Conservation (phyloP, 2,329 filamentous ascomycete genomes). For the Tolypocladium ophioglossoides region DNA sequence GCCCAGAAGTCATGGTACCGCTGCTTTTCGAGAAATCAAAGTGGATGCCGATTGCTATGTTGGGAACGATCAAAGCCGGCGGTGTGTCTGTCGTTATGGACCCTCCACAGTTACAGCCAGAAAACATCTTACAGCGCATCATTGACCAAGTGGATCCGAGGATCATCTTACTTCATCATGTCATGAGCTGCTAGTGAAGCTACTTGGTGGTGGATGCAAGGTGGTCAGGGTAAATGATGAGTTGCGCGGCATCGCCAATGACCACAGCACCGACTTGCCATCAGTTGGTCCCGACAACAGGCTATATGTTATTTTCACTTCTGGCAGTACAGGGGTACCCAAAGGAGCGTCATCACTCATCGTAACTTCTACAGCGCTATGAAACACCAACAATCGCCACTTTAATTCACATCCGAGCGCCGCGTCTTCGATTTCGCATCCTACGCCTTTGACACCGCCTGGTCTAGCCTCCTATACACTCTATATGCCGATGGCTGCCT, state of each 20-base stretch:
- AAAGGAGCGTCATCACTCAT: conserved; percentile 10
- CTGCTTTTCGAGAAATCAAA: conserved; percentile 13
- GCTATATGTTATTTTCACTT: conserved; percentile 6
- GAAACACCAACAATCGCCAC: conserved; percentile 3
- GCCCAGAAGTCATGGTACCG: conserved; percentile 5
- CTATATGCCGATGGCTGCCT: conserved; percentile 29
- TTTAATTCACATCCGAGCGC: conserved; percentile 3
- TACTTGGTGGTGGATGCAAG: background rate
- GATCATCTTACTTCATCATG: background rate
- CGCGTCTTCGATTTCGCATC: conserved; percentile 32
- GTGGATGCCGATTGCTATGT: conserved; percentile 11
- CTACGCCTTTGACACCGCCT: conserved; percentile 40
- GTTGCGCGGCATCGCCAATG: too few species aligned
- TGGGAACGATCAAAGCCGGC: too few species aligned
- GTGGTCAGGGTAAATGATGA: too few species aligned
- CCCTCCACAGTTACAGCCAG: too few species aligned
- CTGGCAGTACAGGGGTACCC: conserved; percentile 7
- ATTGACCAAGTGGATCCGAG: background rate
- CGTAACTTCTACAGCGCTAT: conserved; percentile 1
- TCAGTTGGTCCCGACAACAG: background rate
- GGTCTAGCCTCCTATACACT: conserved; percentile 35
- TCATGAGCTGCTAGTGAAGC: background rate
- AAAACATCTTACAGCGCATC: too few species aligned
- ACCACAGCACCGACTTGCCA: too few species aligned
- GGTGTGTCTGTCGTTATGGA: too few species aligned